Evolutionary conservation across 257 asterid genomes (phyloP).

Genomic region (Solanum chiquidenum): DNA sequence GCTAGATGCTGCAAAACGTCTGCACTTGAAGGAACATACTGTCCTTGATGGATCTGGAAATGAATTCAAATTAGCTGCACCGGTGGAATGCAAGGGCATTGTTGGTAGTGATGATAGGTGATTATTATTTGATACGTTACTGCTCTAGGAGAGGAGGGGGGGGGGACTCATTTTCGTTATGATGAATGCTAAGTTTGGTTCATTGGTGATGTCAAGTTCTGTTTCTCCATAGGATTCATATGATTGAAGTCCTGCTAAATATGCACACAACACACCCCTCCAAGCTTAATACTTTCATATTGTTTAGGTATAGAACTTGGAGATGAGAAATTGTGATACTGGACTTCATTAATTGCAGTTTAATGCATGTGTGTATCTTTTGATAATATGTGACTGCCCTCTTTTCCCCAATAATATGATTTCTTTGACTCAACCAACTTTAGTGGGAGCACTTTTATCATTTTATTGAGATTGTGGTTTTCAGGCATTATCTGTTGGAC

Average conservation of each 20-base stretch:
- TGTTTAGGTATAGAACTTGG: not conserved
- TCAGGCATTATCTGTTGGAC: constrained; percentile 89
- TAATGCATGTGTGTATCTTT: not conserved
- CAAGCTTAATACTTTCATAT: not conserved
- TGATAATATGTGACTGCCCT: not conserved
- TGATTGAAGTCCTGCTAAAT: not conserved
- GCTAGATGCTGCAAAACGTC: constrained; percentile 80
- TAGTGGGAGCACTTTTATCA: not conserved
- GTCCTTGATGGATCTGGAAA: constrained; percentile 87
- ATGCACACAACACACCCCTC: not conserved
- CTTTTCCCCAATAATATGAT: not conserved
- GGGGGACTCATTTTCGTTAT: not conserved
- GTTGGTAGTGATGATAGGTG: constrained; percentile 99
- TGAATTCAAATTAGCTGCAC: constrained; percentile 79
- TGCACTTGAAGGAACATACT: constrained; percentile 81
- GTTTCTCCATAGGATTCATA: not conserved
- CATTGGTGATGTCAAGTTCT: not conserved
- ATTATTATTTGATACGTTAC: not conserved
- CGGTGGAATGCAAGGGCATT: constrained; percentile 98
- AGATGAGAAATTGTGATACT: not conserved
- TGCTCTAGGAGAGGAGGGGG: not conserved
- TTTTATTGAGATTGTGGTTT: not conserved
- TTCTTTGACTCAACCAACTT: not conserved
- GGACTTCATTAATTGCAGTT: not conserved
- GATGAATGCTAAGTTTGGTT: not conserved